Evolutionary conservation across 2,329 filamentous ascomycete species (phyloP).

Genomic region (Tolypocladium tropicale): DNA sequence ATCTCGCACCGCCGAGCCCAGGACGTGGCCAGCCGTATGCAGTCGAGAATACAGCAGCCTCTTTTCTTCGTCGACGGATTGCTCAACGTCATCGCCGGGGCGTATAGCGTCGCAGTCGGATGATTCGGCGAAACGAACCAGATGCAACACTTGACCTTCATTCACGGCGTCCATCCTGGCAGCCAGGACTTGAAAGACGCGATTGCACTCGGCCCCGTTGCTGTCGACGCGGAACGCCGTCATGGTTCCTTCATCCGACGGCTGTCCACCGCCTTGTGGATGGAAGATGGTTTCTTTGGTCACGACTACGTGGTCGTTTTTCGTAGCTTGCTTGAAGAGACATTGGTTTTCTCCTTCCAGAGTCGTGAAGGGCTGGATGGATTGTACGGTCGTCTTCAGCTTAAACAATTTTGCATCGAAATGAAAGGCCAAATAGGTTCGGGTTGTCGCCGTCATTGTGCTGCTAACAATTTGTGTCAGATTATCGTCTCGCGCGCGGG

Average conservation of each 20-base stretch:
- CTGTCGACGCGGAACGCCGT: slow-evolving; percentile 32
- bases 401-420: slow-evolving; percentile 30
- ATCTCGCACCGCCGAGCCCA: slow-evolving; percentile 55
- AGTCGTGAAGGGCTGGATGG: slow-evolving; percentile 35
- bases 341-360: slow-evolving; percentile 40
- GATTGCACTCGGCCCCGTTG: slow-evolving; percentile 23
- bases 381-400: slow-evolving; percentile 32
- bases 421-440: slow-evolving; percentile 35
- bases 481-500: not conserved
- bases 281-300: slow-evolving; percentile 64
- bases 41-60: slow-evolving; percentile 55
- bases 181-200: slow-evolving; percentile 35
- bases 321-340: slow-evolving; percentile 47
- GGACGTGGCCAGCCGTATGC: slow-evolving; percentile 65
- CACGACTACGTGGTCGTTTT: slow-evolving; percentile 45
- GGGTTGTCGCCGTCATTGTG: not conserved
- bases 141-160: slow-evolving; percentile 51
- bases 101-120: slow-evolving; percentile 21
- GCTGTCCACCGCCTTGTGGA: slow-evolving; percentile 65
- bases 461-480: not conserved
- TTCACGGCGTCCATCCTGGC: slow-evolving; percentile 44
- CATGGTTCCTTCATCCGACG: slow-evolving; percentile 55
- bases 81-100: slow-evolving; percentile 35
- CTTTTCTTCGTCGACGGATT: slow-evolving; percentile 50
- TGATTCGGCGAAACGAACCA: slow-evolving; percentile 42